Percentiles rank a stretch among this genome's conserved stretches.
phyloP scores from a whole-genome alignment of 2,329 filamentous ascomycete genomes.

The Claviceps quebecensis region DNA sequence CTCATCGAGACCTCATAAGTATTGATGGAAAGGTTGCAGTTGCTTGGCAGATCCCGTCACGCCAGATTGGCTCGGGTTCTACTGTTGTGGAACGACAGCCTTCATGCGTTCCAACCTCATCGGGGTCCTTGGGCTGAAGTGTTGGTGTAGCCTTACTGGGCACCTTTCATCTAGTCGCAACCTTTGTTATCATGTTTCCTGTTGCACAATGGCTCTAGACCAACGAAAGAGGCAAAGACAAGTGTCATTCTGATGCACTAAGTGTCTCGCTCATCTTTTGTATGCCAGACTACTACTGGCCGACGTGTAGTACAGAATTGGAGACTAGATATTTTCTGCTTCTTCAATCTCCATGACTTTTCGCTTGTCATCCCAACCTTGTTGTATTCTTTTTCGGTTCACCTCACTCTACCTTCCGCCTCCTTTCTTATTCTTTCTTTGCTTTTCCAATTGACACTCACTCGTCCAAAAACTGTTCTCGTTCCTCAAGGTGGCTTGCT shows the following conservation, averaged over 20 bases:
- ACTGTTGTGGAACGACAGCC: neutral
- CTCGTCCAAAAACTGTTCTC: neutral
- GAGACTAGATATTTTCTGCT: neutral
- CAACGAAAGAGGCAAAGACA: neutral
- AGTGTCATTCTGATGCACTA: constrained; percentile 1
- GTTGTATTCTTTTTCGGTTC: neutral
- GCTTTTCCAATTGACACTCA: neutral
- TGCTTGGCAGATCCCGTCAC: neutral
- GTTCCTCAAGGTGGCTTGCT: neutral
- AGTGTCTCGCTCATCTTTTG: neutral
- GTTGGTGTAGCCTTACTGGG: constrained; percentile 1
- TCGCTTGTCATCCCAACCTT: neutral
- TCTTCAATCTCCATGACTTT: neutral
- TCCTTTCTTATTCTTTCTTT: neutral
- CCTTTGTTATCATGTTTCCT: neutral
- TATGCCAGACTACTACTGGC: neutral
- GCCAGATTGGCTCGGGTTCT: neutral
- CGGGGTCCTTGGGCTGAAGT: neutral
- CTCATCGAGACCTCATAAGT: neutral
- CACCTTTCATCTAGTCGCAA: neutral
- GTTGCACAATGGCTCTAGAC: neutral
- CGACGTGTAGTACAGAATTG: neutral
- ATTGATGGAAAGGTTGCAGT: neutral
- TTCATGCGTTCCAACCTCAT: constrained; percentile 1
- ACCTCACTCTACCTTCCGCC: too few species aligned